phyloP scores from a whole-genome alignment of 805 yeast species.

The Schwanniomyces occidentalis region DNA sequence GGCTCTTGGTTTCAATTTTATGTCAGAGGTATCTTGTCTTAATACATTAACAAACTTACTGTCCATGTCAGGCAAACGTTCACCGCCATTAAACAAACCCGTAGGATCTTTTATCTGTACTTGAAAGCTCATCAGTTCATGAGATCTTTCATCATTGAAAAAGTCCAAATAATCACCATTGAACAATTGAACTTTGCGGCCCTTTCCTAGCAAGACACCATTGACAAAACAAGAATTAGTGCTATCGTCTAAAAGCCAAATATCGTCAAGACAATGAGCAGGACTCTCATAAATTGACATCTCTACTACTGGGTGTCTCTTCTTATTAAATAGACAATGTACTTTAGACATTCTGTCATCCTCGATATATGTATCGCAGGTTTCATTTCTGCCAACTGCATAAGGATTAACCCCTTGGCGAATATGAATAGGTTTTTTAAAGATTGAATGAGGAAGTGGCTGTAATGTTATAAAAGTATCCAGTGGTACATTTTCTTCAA shows the following conservation, averaged over 20 bases:
- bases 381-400: constrained; percentile 71
- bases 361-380: constrained; percentile 58
- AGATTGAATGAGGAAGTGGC: constrained; percentile 49
- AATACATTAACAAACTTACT: constrained; percentile 22
- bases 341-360: constrained; percentile 82
- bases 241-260: constrained; percentile 79
- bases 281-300: constrained; percentile 64
- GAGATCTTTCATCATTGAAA: constrained; percentile 58
- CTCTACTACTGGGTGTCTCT: constrained; percentile 57
- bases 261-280: constrained; percentile 69
- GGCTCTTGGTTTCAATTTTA: constrained; percentile 26
- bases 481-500: constrained; percentile 43
- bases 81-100: constrained; percentile 60
- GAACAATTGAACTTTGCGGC: constrained; percentile 58
- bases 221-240: constrained; percentile 80
- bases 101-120: constrained; percentile 59
- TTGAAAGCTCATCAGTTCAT: constrained; percentile 53
- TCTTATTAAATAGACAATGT: constrained; percentile 70
- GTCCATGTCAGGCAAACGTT: constrained; percentile 14
- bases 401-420: constrained; percentile 67
- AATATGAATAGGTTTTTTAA: constrained; percentile 52
- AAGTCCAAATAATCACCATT: constrained; percentile 68
- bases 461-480: constrained; percentile 65
- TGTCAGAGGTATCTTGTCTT: constrained; percentile 26
- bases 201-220: constrained; percentile 56